Conservation (phyloP, 2,329 filamentous ascomycete genomes). For the Botrytis medusae region DNA sequence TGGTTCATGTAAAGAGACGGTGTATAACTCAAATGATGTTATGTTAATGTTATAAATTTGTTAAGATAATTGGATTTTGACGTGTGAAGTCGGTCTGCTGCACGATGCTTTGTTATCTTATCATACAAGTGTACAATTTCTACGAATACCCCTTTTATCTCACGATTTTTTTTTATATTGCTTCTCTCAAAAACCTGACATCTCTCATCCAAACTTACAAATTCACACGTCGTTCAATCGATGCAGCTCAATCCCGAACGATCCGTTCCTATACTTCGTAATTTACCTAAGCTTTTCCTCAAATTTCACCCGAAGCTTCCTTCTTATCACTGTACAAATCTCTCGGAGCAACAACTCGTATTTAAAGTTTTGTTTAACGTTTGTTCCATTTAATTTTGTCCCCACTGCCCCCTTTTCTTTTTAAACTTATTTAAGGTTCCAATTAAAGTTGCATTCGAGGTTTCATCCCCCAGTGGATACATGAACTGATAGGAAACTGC, state of each 20-base stretch:
- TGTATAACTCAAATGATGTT: not conserved
- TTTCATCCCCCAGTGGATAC: not conserved
- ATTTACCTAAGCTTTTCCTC: not conserved
- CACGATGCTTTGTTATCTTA: not conserved
- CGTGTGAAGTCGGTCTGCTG: not conserved
- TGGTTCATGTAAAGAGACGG: not conserved
- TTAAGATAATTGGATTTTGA: not conserved
- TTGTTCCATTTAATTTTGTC: not conserved
- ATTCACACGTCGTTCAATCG: not conserved
- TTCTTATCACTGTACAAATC: not conserved
- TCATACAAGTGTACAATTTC: not conserved
- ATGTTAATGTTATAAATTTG: constrained; percentile 33
- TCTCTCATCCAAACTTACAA: not conserved
- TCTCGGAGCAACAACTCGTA: not conserved
- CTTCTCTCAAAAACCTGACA: not conserved
- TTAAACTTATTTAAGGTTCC: not conserved
- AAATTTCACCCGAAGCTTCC: not conserved
- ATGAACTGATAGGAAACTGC: too few species aligned
- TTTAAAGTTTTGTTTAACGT: not conserved
- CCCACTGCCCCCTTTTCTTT: not conserved
- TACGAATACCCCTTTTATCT: not conserved
- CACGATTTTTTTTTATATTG: not conserved
- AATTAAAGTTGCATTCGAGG: not conserved
- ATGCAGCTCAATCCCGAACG: not conserved
- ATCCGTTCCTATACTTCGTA: not conserved